A percentile compares a stretch with the other conserved stretches of the same genome.
These are phyloP conservation scores for Chaetomium strumarium DNA, from an alignment of 2,329 filamentous ascomycete species.

Conservation along the genomic window DNA sequence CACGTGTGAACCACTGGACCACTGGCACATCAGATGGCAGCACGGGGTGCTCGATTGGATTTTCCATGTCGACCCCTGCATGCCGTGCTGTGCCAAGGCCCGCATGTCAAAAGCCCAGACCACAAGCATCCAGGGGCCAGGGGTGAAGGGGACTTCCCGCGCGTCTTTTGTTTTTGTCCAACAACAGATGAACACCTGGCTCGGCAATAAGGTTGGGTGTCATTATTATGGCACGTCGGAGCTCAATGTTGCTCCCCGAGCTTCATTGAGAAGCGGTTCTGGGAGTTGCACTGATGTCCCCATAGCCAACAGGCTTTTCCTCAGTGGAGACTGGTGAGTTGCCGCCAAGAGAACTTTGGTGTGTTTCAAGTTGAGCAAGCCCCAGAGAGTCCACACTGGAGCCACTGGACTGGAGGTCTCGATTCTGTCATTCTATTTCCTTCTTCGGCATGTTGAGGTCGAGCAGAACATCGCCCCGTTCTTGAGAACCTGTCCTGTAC, in stretches of 20 bases:
- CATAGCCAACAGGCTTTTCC: too few relatives aligned
- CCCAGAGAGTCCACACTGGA: too few relatives aligned
- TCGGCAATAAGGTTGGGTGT: not conserved
- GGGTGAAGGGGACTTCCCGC: not conserved
- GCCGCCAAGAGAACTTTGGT: too few relatives aligned
- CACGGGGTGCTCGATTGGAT: not conserved
- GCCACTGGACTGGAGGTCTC: too few relatives aligned
- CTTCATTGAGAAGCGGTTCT: not conserved
- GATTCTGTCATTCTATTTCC: too few relatives aligned
- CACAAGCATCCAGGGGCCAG: not conserved
- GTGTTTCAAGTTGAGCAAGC: not conserved
- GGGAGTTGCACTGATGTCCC: too few relatives aligned
- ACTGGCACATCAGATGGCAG: not conserved
- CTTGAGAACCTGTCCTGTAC: too few relatives aligned
- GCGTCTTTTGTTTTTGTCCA: not conserved
- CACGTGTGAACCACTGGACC: not conserved
- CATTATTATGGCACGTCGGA: too few relatives aligned
- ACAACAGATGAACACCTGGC: not conserved
- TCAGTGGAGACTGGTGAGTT: too few relatives aligned
- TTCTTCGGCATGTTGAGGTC: too few relatives aligned
- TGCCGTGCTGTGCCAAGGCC: conserved; percentile 2
- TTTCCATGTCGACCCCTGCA: not conserved
- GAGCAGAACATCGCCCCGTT: too few relatives aligned
- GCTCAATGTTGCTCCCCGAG: too few relatives aligned
- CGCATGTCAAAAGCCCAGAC: not conserved